These are phyloP conservation scores for Pugionium dolabratum DNA, from an alignment of 345 rosid genomes.

Conservation along the genomic window DNA sequence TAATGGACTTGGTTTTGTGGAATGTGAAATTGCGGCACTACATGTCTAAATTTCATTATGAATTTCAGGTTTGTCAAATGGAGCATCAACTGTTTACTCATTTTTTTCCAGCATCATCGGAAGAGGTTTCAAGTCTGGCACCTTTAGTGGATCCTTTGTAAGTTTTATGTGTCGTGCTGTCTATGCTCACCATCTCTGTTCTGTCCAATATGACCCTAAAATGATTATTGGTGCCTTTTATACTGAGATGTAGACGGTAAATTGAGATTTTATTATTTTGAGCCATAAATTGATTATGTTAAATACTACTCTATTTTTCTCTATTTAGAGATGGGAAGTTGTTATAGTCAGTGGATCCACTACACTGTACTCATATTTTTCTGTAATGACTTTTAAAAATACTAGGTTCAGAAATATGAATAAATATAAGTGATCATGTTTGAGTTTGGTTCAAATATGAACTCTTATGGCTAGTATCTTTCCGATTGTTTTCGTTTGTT, in stretches of 20 bases:
- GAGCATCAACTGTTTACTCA: slow-evolving; percentile 96
- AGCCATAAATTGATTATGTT: too few relatives aligned
- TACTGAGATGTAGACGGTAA: too few relatives aligned
- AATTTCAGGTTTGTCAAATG: slow-evolving; percentile 86
- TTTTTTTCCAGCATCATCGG: slow-evolving; percentile 90
- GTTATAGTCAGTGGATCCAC: not conserved
- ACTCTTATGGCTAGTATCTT: too few relatives aligned
- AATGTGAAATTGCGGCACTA: slow-evolving; percentile 5
- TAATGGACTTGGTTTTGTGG: slow-evolving; percentile 8
- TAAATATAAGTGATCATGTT: too few relatives aligned
- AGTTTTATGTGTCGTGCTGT: slow-evolving; percentile 39
- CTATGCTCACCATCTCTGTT: slow-evolving; percentile 19
- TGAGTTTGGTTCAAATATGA: too few relatives aligned
- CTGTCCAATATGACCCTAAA: slow-evolving; percentile 6
- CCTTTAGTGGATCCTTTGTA: slow-evolving; percentile 92
- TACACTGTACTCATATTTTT: slow-evolving; percentile 7
- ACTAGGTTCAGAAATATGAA: slow-evolving; percentile 5
- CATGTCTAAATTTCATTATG: slow-evolving; percentile 9
- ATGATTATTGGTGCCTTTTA: slow-evolving; percentile 1
- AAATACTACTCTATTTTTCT: not conserved
- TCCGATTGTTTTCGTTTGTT: too few relatives aligned
- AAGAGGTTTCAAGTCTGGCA: slow-evolving; percentile 86
- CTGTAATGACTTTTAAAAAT: slow-evolving; percentile 2
- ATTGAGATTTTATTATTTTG: too few relatives aligned
- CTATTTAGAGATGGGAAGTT: slow-evolving; percentile 1